Evolutionary conservation across 208 protist genomes (phyloP).

Genomic region (Entamoeba invadens): DNA sequence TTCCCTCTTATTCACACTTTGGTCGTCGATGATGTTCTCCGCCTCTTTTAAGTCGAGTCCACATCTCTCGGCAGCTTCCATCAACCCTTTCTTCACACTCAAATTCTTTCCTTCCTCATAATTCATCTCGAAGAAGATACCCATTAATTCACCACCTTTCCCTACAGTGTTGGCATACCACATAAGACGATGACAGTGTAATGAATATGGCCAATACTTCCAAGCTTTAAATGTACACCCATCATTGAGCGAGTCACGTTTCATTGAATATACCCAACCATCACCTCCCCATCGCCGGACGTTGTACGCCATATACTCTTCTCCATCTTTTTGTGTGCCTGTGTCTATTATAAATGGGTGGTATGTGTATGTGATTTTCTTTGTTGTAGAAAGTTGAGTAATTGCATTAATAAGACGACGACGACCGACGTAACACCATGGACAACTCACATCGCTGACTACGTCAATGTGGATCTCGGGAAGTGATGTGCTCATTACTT

Average conservation of each 20-base stretch:
- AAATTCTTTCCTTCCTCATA: background rate
- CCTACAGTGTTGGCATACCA: background rate
- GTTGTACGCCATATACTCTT: background rate
- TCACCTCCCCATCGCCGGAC: background rate
- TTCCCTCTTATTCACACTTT: background rate
- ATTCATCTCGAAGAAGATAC: background rate
- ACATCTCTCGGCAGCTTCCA: background rate
- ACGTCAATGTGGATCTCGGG: background rate
- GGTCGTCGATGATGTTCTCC: background rate
- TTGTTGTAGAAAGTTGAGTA: background rate
- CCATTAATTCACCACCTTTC: background rate
- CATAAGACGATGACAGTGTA: background rate
- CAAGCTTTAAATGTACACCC: background rate
- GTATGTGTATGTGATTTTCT: background rate
- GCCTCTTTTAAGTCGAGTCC: background rate
- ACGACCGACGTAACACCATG: background rate
- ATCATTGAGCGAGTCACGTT: background rate
- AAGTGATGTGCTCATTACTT: too few relatives aligned
- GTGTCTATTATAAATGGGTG: background rate
- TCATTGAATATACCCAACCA: background rate
- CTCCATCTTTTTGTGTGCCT: background rate
- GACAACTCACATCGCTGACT: background rate
- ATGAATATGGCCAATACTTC: background rate
- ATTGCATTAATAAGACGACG: background rate
- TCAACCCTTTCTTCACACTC: background rate